phyloP scores from a whole-genome alignment of 1,284 basidiomycete species.

The Flammula alnicola region DNA sequence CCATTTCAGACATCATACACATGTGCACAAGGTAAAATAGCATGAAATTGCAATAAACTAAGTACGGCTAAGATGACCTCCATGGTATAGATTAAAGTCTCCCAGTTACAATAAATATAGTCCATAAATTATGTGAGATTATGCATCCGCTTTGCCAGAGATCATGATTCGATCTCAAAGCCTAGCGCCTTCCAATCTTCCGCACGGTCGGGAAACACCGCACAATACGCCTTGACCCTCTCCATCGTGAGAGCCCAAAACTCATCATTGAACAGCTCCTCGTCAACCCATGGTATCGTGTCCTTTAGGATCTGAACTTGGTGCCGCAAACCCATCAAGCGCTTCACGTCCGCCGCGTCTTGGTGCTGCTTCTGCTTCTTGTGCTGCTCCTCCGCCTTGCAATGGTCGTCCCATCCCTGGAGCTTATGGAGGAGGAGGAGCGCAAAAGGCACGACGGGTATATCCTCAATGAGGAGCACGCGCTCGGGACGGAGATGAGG shows the following conservation, averaged over 20 bases:
- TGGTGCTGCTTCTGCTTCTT: conserved; percentile 33
- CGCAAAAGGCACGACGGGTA: conserved; percentile 36
- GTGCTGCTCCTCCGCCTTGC: conserved; percentile 29
- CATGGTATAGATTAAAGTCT: no score
- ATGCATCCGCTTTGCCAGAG: no score
- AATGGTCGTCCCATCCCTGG: conserved; percentile 40
- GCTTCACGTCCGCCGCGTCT: conserved; percentile 35
- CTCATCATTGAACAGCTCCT: conserved; percentile 31
- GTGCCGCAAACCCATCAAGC: conserved; percentile 26
- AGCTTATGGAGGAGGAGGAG: conserved; percentile 37
- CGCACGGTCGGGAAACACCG: conserved; percentile 27
- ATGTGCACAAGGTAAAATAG: no score
- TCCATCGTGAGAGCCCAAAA: conserved; percentile 30
- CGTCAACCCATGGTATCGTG: conserved; percentile 25
- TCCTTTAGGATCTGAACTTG: conserved; percentile 12
- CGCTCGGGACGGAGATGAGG: conserved; percentile 24
- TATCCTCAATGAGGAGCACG: conserved; percentile 19
- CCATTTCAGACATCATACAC: no score
- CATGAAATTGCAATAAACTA: no score
- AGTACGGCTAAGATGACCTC: no score
- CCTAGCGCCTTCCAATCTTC: conserved; percentile 31
- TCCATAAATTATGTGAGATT: no score
- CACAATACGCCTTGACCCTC: conserved; percentile 34
- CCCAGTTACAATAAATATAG: no score
- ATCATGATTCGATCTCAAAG: no score